These are phyloP conservation scores for Phytophthora idaei DNA, from an alignment of 352 stramenopile genomes.

Conservation along the genomic window DNA sequence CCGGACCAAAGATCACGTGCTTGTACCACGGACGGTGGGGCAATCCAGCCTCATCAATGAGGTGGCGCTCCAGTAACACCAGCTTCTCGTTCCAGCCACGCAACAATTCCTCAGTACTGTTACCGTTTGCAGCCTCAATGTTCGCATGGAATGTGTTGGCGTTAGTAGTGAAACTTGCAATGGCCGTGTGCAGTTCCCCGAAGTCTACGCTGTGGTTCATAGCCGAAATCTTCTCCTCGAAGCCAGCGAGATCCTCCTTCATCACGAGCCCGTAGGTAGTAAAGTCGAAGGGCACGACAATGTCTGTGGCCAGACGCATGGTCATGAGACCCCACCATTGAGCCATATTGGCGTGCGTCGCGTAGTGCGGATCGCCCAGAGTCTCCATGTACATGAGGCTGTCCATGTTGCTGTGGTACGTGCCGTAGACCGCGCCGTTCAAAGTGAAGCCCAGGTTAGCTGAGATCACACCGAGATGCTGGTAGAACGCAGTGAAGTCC, in stretches of 20 bases:
- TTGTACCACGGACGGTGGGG: conserved; percentile 31
- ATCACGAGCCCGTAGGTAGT: conserved; percentile 60
- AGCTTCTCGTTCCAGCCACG: conserved; percentile 22
- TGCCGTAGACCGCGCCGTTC: conserved; percentile 42
- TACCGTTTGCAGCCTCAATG: conserved; percentile 11
- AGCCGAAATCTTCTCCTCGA: conserved; percentile 26
- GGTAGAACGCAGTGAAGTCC: conserved; percentile 81
- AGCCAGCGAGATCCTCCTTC: conserved; percentile 40
- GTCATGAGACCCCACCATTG: conserved; percentile 60
- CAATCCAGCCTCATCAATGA: conserved; percentile 19
- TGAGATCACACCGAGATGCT: conserved; percentile 81
- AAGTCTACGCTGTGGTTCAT: conserved; percentile 33
- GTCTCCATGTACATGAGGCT: conserved; percentile 68
- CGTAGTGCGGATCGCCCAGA: conserved; percentile 34
- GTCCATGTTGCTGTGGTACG: conserved; percentile 88
- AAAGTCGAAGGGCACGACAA: conserved; percentile 67
- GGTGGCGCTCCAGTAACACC: conserved; percentile 22
- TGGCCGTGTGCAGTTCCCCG: conserved; percentile 33
- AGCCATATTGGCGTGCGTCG: conserved; percentile 45
- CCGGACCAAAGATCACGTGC: conserved; percentile 31
- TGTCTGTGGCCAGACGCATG: conserved; percentile 48
- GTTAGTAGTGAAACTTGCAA: conserved; percentile 33
- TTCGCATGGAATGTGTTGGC: conserved; percentile 15
- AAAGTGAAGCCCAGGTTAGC: conserved; percentile 32
- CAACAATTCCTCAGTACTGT: neutral